Base-by-base conservation (phyloP, 768 basidiomycete genomes). In the Boletus subcaerulescens region DNA sequence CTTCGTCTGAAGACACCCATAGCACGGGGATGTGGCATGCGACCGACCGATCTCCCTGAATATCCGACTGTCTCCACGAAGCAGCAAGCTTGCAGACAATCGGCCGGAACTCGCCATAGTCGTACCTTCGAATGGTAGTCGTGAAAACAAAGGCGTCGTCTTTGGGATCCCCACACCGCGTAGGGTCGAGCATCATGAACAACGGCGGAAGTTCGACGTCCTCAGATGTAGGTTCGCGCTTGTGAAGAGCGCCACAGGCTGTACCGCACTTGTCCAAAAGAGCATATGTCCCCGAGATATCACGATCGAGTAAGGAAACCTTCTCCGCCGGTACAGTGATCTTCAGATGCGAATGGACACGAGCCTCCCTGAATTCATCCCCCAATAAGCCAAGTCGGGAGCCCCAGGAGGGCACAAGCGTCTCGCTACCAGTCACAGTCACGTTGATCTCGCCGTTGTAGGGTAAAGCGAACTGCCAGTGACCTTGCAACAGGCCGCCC, bases 61-160 rank as follows among this genome's bases (percentile, higher is more conserved):
- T 70, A 58, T 75, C 77, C 9, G 82, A 82, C 61, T 90, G 93
- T 55, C 92, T 79, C 93, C 94, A 97, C 41, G 77, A 79, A 1
- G 87, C 68, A 57, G 86, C 83, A 11, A 98, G 75, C 55, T 80
- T 81, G 65, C 86, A 87, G 43, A 94, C 72, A 52, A 93, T 78
- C 0, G 91, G 87, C 9, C 95, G 80, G 50, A 82, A 81, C 65
- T 91, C 90, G 48, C 88, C 87, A 63, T 84, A 94, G 63, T 93
- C 91, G 42, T 88, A 81, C 48, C 93, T 80, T 46, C 88, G 77
- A 45, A 79, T 91, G 62, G 80, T 86, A 42, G 81, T 87, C 0
- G 93, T 89, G 66, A 98, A 93, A 15, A 91, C 87, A 66, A 92
- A 97, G 5, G 78, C 76, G 63, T 98, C 95, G 32, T 91, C 82